Base-by-base conservation (phyloP, 805 yeast species). In the Ogataea saltuana region DNA sequence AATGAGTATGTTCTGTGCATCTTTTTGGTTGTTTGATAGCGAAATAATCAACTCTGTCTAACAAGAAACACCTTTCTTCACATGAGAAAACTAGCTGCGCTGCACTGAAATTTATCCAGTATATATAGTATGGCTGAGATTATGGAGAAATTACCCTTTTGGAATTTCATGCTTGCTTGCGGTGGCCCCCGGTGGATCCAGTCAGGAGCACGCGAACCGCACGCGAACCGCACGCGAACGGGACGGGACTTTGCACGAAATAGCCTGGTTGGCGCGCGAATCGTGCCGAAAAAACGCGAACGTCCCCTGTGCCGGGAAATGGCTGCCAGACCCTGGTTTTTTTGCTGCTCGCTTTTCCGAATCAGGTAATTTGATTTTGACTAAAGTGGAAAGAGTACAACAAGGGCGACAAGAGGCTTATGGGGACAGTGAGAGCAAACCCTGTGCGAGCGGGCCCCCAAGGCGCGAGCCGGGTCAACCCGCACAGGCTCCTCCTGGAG, bases 1-100 rank as follows among this genome's bases (percentile, higher is more conserved):
- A 91, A 77, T 26, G 99, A 91, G 72, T 93, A 93, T 39, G 99
- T 91, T 83, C 97, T 86, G 78, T 91, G 97, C 99, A 93, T 93
- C 53, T 38, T 69, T 19, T 12, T 17, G 23, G n/a, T 27, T 16
- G 27, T 29, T 17, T 29, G 4, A 7, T 10, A 28, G 33, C 26
- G 32, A 16, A 4, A n/a, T n/a, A n/a, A n/a, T n/a, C n/a, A n/a
- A 7, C 12, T 12, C 19, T 27, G 4, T 33, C 40, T 27, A 25
- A 10, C 16, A 10, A 34, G 38, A 21, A 22, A 23, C 22, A n/a
- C n/a, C n/a, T n/a, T n/a, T n/a, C n/a, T n/a, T n/a, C n/a, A n/a
- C n/a, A n/a, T n/a, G n/a, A n/a, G 17, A 34, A 34, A 34, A 25
- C 18, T 34, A 25, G 29, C 22, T 20, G 17, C 26, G 22, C 18